Percentiles rank a stretch among this genome's conserved stretches.
These are phyloP conservation scores for Nidularia pulvinata DNA, from an alignment of 768 basidiomycete genomes.

Conservation along the genomic window DNA sequence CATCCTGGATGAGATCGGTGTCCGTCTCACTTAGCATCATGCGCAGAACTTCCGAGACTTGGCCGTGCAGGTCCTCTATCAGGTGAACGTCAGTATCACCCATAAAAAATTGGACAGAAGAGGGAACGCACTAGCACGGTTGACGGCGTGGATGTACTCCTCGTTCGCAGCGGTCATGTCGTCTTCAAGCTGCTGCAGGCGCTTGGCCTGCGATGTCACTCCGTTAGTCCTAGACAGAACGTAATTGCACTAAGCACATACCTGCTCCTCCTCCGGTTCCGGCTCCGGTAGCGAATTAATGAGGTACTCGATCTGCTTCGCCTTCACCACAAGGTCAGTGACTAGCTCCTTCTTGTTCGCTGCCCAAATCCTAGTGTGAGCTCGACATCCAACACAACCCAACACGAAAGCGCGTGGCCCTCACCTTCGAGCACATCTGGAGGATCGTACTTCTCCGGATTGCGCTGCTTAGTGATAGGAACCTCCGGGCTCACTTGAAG, in stretches of 20 bases:
- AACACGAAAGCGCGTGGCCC: conserved; percentile 3
- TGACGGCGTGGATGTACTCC: conserved; percentile 73
- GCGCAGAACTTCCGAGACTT: conserved; percentile 58
- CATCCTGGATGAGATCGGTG: not conserved
- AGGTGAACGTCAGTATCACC: not conserved
- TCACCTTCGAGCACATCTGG: conserved; percentile 78
- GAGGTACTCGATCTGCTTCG: conserved; percentile 87
- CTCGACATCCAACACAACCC: not conserved
- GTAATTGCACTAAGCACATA: conserved; percentile 15
- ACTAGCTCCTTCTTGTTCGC: conserved; percentile 88
- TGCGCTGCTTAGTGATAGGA: conserved; percentile 83
- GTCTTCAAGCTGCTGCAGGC: conserved; percentile 66
- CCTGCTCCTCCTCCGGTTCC: conserved; percentile 80
- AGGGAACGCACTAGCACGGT: conserved; percentile 67
- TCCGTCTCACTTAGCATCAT: conserved; percentile 59
- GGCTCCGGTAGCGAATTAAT: conserved; percentile 79
- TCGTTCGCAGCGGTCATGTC: conserved; percentile 74
- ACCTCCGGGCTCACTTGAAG: conserved; percentile 75
- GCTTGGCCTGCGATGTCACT: conserved; percentile 44
- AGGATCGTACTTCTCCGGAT: conserved; percentile 68
- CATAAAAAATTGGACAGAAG: not conserved
- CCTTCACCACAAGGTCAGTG: conserved; percentile 79
- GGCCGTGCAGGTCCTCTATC: conserved; percentile 57
- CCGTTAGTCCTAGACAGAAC: not conserved
- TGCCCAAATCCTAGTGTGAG: conserved; percentile 20